Evolutionary conservation across 768 basidiomycete genomes (phyloP).

Genomic region (Lactarius hengduanensis): DNA sequence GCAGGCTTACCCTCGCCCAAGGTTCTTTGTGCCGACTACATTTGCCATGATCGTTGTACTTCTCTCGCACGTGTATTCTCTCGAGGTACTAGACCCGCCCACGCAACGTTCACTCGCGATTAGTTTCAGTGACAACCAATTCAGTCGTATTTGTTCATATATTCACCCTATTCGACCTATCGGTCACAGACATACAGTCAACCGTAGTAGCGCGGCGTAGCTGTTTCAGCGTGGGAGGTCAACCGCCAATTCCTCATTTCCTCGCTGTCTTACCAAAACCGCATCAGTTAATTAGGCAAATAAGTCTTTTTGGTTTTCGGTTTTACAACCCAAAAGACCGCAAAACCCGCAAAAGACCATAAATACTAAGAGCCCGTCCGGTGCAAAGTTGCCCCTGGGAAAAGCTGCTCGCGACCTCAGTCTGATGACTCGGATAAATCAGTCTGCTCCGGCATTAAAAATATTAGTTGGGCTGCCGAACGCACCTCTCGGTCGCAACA

Average conservation of each 20-base stretch:
- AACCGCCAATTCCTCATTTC: background rate
- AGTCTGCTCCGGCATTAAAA: no score
- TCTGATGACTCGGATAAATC: no score
- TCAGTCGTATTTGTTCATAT: constrained; percentile 34
- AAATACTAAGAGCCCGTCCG: no score
- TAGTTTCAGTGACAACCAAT: constrained; percentile 31
- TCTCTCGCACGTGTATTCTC: constrained; percentile 30
- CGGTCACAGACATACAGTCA: constrained; percentile 27
- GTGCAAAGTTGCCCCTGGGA: no score
- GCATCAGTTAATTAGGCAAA: no score
- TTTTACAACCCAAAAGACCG: no score
- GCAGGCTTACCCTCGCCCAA: constrained; percentile 44
- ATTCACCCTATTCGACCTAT: constrained; percentile 30
- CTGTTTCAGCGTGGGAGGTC: constrained; percentile 31
- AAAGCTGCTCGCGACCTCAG: no score
- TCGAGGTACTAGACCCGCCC: background rate
- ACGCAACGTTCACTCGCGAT: background rate
- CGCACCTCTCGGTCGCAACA: no score
- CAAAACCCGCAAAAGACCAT: no score
- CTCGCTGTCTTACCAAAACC: background rate
- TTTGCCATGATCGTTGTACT: constrained; percentile 41
- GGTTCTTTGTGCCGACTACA: constrained; percentile 42
- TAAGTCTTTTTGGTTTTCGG: no score
- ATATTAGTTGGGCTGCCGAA: no score
- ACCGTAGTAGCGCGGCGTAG: constrained; percentile 30